A percentile compares a stretch with the other conserved stretches of the same genome.
Evolutionary conservation across 2,329 filamentous ascomycete species (phyloP).

Genomic region (Coniochaeta prunicola): DNA sequence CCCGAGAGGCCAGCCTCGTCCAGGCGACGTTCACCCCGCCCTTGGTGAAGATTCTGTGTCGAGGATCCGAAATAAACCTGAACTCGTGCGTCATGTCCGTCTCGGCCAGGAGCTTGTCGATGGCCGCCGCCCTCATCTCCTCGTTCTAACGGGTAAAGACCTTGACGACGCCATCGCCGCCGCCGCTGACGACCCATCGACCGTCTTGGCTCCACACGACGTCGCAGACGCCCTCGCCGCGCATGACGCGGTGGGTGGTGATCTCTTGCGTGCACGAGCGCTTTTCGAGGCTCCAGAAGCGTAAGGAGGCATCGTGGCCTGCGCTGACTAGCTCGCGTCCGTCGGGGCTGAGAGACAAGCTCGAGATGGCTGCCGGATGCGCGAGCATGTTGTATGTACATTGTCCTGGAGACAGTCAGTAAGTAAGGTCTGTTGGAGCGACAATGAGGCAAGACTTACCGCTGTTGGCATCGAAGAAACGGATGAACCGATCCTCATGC

Average conservation of each 20-base stretch:
- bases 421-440: background rate
- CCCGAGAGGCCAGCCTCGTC: background rate
- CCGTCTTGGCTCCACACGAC: constrained; percentile 96
- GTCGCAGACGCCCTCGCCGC: constrained; percentile 88
- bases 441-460: constrained; percentile 53
- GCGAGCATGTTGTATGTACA: constrained; percentile 99
- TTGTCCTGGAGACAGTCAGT: constrained; percentile 59
- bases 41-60: background rate
- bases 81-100: background rate
- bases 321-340: constrained; percentile 91
- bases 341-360: constrained; percentile 85
- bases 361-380: constrained; percentile 87
- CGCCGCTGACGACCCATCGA: constrained; percentile 87
- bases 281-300: constrained; percentile 97
- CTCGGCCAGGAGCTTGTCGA: background rate
- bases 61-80: background rate
- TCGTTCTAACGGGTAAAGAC: constrained; percentile 59
- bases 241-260: constrained; percentile 86
- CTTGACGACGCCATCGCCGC: constrained; percentile 93
- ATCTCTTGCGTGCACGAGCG: constrained; percentile 93
- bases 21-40: background rate
- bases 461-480: constrained; percentile 98
- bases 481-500: constrained; percentile 91
- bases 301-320: constrained; percentile 88
- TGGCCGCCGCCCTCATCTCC: background rate